phyloP scores from a whole-genome alignment of 169 alveolate genomes.

The Cryptosporidium andersoni region DNA sequence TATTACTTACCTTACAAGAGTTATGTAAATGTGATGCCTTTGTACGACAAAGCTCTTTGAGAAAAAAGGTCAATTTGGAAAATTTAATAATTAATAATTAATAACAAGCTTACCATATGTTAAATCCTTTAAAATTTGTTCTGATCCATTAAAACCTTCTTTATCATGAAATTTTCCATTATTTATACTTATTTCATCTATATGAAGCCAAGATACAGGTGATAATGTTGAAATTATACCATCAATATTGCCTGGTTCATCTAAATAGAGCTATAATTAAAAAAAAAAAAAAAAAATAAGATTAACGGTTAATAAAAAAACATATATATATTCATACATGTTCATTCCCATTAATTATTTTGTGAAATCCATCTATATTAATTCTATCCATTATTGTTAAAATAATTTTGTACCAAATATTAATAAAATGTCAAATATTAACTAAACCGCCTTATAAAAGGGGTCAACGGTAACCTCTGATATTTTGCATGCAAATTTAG shows the following conservation, averaged over 20 bases:
- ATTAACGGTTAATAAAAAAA: background rate
- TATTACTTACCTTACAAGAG: constrained; percentile 17
- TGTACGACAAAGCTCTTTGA: constrained; percentile 25
- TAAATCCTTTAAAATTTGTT: constrained; percentile 33
- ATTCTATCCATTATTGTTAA: no score
- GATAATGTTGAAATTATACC: constrained; percentile 49
- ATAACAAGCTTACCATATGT: constrained; percentile 41
- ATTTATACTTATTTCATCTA: constrained; percentile 28
- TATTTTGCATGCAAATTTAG: no score
- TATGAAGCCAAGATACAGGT: constrained; percentile 68
- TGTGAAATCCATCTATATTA: no score
- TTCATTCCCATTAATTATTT: background rate
- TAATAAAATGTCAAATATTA: no score
- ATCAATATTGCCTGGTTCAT: constrained; percentile 2
- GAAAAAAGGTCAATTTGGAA: background rate
- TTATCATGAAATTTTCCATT: background rate
- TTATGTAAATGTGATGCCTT: constrained; percentile 26
- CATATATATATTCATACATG: background rate
- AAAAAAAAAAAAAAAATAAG: background rate
- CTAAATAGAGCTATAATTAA: background rate
- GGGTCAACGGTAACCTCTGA: no score
- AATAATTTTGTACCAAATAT: no score
- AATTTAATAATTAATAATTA: background rate
- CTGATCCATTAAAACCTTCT: constrained; percentile 1
- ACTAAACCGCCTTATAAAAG: no score